Evolutionary conservation across 1,139 yeast species (phyloP).

Genomic region (Tardiomyces blankii): DNA sequence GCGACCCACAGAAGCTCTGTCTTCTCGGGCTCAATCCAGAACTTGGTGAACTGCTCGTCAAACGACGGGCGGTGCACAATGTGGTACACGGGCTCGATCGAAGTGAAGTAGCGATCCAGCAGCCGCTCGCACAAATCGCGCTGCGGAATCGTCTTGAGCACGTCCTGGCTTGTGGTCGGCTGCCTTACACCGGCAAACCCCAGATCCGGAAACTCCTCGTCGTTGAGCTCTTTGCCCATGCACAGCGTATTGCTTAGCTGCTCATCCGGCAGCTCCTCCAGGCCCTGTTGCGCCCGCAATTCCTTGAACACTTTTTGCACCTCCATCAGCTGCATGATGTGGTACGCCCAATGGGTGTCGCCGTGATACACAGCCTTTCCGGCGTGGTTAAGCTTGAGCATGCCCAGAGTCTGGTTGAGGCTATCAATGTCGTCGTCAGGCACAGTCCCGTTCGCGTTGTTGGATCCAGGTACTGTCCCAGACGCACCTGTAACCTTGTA

Average conservation of each 20-base stretch:
- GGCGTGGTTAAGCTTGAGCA: slow-evolving; percentile 24
- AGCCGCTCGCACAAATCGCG: slow-evolving; percentile 17
- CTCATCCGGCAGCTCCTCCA: neutral
- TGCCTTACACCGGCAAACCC: slow-evolving; percentile 1
- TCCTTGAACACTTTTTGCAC: slow-evolving; percentile 18
- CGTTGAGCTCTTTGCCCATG: neutral
- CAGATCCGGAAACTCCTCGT: neutral
- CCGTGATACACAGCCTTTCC: slow-evolving; percentile 28
- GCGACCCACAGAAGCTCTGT: slow-evolving; percentile 24
- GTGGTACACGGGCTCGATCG: slow-evolving; percentile 18
- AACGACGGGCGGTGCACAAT: slow-evolving; percentile 23
- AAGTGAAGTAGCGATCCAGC: slow-evolving; percentile 20
- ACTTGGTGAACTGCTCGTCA: slow-evolving; percentile 17
- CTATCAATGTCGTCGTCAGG: slow-evolving; percentile 10
- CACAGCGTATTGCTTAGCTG: neutral
- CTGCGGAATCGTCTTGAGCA: slow-evolving; percentile 19
- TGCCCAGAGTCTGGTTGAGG: slow-evolving; percentile 24
- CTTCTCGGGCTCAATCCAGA: slow-evolving; percentile 21
- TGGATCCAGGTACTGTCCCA: neutral
- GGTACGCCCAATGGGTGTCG: slow-evolving; percentile 26
- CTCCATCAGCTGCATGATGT: slow-evolving; percentile 22
- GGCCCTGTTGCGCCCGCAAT: slow-evolving; percentile 4
- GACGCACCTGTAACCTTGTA: neutral
- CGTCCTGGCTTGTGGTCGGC: slow-evolving; percentile 8
- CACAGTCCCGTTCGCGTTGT: neutral